Evolutionary conservation across 2,329 filamentous ascomycete genomes (phyloP).

Genomic region (Fusarium xyrophilum): DNA sequence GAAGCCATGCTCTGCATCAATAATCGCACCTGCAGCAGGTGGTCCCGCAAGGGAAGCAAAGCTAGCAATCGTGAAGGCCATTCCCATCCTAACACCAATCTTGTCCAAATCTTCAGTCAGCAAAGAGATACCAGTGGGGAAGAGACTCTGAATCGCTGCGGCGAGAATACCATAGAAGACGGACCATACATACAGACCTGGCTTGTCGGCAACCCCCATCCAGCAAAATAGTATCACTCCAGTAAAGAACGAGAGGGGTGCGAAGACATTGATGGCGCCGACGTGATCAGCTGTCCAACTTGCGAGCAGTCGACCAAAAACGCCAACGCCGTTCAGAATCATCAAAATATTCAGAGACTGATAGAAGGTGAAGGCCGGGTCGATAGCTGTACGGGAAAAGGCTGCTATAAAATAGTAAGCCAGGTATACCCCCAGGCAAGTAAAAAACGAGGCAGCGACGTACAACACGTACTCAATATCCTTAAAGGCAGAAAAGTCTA

Average conservation of each 20-base stretch:
- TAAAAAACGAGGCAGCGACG: constrained; percentile 48
- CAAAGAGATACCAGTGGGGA: constrained; percentile 65
- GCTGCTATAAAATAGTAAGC: constrained; percentile 65
- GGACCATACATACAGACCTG: constrained; percentile 66
- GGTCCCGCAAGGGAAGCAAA: constrained; percentile 61
- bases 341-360: constrained; percentile 67
- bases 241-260: constrained; percentile 54
- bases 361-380: constrained; percentile 51
- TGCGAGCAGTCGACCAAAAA: constrained; percentile 64
- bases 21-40: constrained; percentile 59
- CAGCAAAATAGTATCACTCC: constrained; percentile 60
- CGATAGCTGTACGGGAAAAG: constrained; percentile 54
- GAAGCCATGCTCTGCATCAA: constrained; percentile 54
- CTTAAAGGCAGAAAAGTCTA: constrained; percentile 56
- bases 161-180: constrained; percentile 67
- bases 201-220: constrained; percentile 59
- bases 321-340: constrained; percentile 68
- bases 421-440: constrained; percentile 62
- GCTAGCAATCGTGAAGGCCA: constrained; percentile 64
- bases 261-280: constrained; percentile 68
- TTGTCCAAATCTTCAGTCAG: constrained; percentile 60
- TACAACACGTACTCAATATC: constrained; percentile 55
- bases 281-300: constrained; percentile 63
- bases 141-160: constrained; percentile 68
- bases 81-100: constrained; percentile 63